Evolutionary conservation across 345 rosid species (phyloP), one percentile per base, ranked within the genome.

Genomic region (Salix suchowensis): DNA sequence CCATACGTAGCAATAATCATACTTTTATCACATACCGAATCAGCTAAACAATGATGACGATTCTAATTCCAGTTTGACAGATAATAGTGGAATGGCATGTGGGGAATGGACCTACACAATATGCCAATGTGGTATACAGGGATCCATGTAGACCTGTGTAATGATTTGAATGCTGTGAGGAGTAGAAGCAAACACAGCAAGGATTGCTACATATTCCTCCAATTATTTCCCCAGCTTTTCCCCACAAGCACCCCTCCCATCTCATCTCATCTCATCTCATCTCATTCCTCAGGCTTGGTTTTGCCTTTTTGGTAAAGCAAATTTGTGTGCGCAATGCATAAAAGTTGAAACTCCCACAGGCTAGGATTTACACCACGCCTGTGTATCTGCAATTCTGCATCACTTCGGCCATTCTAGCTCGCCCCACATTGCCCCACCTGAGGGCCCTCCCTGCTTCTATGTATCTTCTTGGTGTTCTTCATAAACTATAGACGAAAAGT

Each of bases 161-260:
- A 83, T 85, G 87, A 87, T 89, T 83, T 85, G 77, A 77, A 68
- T 85, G 85, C 78, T 67, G 83, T 76, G 82, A 88, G 79, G 74
- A 78, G 86, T 78, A 78, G 88, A 86, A 84, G 89, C 88, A 80
- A 89, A 86, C 81, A 84, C 89, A 81, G 88, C 91, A 77, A 86
- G 86, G 85, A 89, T 81, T 81, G 85, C 80, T 86, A 65, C 77
- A 74, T 72, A 74, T 73, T 75, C 74, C 74, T 23, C 60, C 82
- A 77, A 80, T 85, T 79, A 82, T 82, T 81, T 62, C 62, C 67
- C 44, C 65, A 15, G 24, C 77, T 72, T 75, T 83, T 74, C 80
- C 82, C 81, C 74, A 50, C 82, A 67, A 46, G 32, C 70, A 16
- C 8, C 30, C 72, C 6, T 46, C 34, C 60, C 13, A 11, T 68